These are phyloP conservation scores for Rubroboletus satanas DNA, from an alignment of 768 basidiomycete species.

Conservation along the genomic window DNA sequence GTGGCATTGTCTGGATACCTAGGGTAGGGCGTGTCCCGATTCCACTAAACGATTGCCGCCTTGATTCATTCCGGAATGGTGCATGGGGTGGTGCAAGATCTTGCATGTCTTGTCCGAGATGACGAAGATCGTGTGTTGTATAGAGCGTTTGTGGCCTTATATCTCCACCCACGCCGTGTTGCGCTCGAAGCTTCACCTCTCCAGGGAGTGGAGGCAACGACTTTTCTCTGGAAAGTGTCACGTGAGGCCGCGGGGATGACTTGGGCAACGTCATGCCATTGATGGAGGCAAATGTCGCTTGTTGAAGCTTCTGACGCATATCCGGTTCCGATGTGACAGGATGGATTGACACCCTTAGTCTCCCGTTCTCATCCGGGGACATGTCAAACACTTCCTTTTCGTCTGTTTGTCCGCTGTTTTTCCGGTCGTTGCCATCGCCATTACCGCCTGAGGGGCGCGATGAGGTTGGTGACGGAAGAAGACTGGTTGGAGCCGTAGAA, in stretches of 20 bases:
- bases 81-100: constrained; percentile 61
- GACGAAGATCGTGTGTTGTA: constrained; percentile 54
- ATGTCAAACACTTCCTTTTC: constrained; percentile 39
- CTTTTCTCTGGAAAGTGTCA: constrained; percentile 55
- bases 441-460: constrained; percentile 61
- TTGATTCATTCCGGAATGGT: constrained; percentile 56
- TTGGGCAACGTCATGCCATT: constrained; percentile 30
- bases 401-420: constrained; percentile 40
- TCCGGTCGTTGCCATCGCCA: constrained; percentile 45
- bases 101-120: constrained; percentile 39
- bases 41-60: constrained; percentile 79
- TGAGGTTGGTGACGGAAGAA: constrained; percentile 71
- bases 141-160: constrained; percentile 63
- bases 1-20: constrained; percentile 49
- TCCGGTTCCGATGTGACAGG: constrained; percentile 61
- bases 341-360: constrained; percentile 42
- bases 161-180: constrained; percentile 37
- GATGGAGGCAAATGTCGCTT: constrained; percentile 33
- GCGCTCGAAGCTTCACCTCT: constrained; percentile 42
- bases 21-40: constrained; percentile 54
- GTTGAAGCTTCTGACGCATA: constrained; percentile 47
- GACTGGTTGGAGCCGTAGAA: constrained; percentile 70
- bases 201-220: constrained; percentile 74
- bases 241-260: constrained; percentile 13
- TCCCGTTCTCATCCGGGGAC: constrained; percentile 32